phyloP scores from a whole-genome alignment of 1,139 yeast genomes.

The Magnusiomyces magnusii region DNA sequence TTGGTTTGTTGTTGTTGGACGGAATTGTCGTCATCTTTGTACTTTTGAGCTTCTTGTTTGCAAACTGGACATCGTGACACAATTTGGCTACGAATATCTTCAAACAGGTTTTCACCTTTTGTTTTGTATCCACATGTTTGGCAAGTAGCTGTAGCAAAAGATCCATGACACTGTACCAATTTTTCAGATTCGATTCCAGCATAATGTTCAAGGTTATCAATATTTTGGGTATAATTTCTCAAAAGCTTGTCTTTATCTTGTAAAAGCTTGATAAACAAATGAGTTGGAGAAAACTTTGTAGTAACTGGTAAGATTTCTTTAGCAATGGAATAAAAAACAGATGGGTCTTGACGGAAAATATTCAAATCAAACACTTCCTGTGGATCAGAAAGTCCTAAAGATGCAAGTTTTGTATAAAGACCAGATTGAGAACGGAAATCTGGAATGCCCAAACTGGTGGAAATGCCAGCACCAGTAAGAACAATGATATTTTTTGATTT shows the following conservation, averaged over 20 bases:
- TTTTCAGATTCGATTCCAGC: constrained; percentile 70
- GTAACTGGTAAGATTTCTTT: constrained; percentile 74
- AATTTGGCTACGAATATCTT: constrained; percentile 50
- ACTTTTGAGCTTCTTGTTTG: constrained; percentile 9
- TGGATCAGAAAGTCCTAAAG: constrained; percentile 76
- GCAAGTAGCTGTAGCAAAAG: constrained; percentile 88
- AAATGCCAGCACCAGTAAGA: constrained; percentile 93
- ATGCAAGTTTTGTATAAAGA: constrained; percentile 56
- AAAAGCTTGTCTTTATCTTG: constrained; percentile 74
- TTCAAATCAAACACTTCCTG: constrained; percentile 87
- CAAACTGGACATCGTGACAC: constrained; percentile 74
- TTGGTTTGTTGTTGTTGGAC: background rate
- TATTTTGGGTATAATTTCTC: constrained; percentile 90
- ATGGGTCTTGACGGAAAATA: constrained; percentile 69
- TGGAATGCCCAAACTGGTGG: constrained; percentile 88
- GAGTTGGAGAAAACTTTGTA: constrained; percentile 68
- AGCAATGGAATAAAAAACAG: constrained; percentile 80
- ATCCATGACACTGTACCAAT: constrained; percentile 91
- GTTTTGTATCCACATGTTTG: constrained; percentile 64
- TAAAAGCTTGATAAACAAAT: constrained; percentile 66
- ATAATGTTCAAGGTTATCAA: constrained; percentile 80
- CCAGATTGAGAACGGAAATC: constrained; percentile 92
- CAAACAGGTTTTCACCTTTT: constrained; percentile 59
- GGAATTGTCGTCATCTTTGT: background rate
- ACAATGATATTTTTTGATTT: constrained; percentile 61